A percentile compares a stretch with the other conserved stretches of the same genome.
These are phyloP conservation scores for Dothistroma septosporum DNA, from an alignment of 2,329 filamentous ascomycete genomes.

Conservation along the genomic window DNA sequence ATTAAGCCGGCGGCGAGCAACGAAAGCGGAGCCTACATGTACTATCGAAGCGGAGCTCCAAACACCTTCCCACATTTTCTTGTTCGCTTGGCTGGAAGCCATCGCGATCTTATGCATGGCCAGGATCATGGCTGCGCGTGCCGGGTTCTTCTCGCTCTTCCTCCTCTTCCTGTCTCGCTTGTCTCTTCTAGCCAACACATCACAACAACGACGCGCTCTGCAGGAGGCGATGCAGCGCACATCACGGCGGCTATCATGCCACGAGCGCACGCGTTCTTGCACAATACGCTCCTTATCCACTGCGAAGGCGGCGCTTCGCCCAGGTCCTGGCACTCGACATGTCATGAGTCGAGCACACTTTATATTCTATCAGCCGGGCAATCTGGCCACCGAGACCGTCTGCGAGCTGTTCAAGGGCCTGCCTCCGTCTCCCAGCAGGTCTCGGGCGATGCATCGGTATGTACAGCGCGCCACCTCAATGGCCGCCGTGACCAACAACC, in stretches of 20 bases:
- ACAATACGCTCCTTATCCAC: neutral
- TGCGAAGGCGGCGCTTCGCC: too few relatives aligned
- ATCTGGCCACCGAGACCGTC: neutral
- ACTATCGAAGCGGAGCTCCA: too few relatives aligned
- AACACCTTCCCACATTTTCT: neutral
- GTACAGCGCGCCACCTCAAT: too few relatives aligned
- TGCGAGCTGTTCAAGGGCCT: neutral
- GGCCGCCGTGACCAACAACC: too few relatives aligned
- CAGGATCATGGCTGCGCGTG: neutral
- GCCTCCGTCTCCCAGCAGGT: neutral
- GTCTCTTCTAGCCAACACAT: neutral
- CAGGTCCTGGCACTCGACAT: neutral
- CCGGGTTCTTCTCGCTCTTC: neutral
- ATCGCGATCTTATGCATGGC: neutral
- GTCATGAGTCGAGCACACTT: too few relatives aligned
- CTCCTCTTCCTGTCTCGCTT: too few relatives aligned
- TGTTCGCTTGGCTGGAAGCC: neutral
- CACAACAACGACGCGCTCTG: neutral
- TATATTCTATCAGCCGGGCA: neutral
- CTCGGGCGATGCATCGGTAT: neutral
- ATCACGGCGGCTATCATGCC: neutral
- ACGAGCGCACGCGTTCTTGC: neutral
- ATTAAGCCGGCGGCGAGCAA: constrained; percentile 5
- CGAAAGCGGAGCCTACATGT: neutral
- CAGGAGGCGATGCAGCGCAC: neutral